These are phyloP conservation scores for Alternaria alternata DNA, from an alignment of 2,329 filamentous ascomycete species.

Conservation along the genomic window DNA sequence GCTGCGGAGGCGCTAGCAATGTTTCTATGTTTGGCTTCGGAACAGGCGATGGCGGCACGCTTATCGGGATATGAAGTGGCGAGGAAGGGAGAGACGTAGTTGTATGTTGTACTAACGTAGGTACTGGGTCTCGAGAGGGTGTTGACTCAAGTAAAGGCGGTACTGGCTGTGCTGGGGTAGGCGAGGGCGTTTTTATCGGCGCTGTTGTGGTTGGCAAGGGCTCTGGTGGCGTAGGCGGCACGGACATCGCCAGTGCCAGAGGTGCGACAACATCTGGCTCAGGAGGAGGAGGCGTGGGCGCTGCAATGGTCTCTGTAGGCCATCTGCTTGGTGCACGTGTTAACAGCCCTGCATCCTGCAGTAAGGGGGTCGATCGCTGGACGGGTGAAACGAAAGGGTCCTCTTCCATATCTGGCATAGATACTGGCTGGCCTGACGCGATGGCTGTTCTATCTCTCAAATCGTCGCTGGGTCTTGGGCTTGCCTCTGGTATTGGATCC, in stretches of 20 bases:
- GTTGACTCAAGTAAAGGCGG: not conserved
- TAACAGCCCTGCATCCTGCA: not conserved
- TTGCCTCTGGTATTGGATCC: conserved; percentile 13
- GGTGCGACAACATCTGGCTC: not conserved
- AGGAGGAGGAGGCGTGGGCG: not conserved
- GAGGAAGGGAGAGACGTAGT: not conserved
- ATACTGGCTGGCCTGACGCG: not conserved
- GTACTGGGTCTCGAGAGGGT: not conserved
- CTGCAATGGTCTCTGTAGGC: not conserved
- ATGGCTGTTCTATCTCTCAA: not conserved
- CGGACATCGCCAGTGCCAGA: not conserved
- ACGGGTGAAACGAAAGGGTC: not conserved
- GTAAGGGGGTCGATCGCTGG: not conserved
- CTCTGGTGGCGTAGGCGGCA: not conserved
- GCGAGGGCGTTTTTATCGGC: not conserved
- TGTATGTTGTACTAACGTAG: not conserved
- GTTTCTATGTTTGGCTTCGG: not conserved
- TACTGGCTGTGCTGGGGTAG: not conserved
- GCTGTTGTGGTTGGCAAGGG: not conserved
- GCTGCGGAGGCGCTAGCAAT: not conserved
- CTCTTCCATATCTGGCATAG: not conserved
- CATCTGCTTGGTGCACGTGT: not conserved
- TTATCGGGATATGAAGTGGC: not conserved
- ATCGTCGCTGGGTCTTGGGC: conserved; percentile 13
- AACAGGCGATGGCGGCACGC: not conserved